Conservation (phyloP, 352 stramenopile species). For the Phytophthora litchii region DNA sequence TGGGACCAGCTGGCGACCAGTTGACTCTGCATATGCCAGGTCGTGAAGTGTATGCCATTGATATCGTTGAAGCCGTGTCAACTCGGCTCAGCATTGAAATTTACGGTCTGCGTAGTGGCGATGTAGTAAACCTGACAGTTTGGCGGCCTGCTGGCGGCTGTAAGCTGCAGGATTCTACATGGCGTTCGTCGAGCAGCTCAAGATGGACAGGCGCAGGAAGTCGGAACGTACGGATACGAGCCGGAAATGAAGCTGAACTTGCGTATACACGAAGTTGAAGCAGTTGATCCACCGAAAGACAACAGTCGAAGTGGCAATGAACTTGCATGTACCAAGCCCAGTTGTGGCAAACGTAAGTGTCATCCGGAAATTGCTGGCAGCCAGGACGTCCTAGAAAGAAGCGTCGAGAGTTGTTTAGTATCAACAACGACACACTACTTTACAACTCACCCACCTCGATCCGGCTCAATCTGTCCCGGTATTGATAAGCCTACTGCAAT, state of each 20-base stretch:
- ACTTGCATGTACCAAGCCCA: background rate
- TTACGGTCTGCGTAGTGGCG: background rate
- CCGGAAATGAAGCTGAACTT: background rate
- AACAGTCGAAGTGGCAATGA: too few relatives aligned
- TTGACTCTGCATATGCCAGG: conserved; percentile 23
- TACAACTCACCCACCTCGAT: conserved; percentile 15
- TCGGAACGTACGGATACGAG: conserved; percentile 2
- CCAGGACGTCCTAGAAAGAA: background rate
- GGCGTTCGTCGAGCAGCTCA: background rate
- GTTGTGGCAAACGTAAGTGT: background rate
- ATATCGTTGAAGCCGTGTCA: conserved; percentile 23
- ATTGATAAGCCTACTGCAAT: conserved; percentile 13
- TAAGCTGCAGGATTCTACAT: conserved; percentile 16
- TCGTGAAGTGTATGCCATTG: background rate
- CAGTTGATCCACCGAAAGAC: conserved; percentile 8
- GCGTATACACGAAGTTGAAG: conserved; percentile 15
- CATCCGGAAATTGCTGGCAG: background rate
- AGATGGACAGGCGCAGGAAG: conserved; percentile 9
- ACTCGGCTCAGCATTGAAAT: conserved; percentile 1
- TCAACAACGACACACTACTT: background rate
- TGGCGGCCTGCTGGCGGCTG: conserved; percentile 14
- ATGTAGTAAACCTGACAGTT: background rate
- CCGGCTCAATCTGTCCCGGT: conserved; percentile 10
- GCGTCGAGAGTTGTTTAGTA: too few relatives aligned
- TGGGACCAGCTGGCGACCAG: conserved; percentile 23